These are phyloP conservation scores for Amesomyces nigricolor DNA, from an alignment of 2,329 filamentous ascomycete species.

Conservation along the genomic window DNA sequence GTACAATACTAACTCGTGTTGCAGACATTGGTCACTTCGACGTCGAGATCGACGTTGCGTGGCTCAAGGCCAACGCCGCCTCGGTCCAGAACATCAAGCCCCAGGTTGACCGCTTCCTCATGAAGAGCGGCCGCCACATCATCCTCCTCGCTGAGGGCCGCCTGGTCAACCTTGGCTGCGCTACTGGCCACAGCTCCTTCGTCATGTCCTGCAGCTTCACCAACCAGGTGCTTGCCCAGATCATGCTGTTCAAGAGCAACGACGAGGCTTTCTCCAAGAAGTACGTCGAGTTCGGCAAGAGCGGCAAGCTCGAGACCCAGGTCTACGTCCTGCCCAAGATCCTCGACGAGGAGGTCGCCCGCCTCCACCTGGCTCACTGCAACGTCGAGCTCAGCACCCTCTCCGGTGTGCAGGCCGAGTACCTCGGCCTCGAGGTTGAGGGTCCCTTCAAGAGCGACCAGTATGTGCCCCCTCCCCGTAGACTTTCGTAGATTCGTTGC, in stretches of 20 bases:
- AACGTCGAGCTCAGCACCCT: constrained; percentile 91
- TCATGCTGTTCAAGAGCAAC: constrained; percentile 91
- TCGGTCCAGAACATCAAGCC: constrained; percentile 99
- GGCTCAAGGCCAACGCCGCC: constrained; percentile 95
- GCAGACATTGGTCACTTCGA: constrained; percentile 98
- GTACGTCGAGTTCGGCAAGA: constrained; percentile 93
- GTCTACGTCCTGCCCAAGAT: constrained; percentile 99
- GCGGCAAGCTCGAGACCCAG: constrained; percentile 80
- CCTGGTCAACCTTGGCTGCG: constrained; percentile 98
- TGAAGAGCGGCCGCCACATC: constrained; percentile 92
- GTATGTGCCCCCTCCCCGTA: constrained; percentile 46
- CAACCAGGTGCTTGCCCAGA: constrained; percentile 99
- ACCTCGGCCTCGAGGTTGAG: constrained; percentile 78
- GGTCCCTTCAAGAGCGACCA: constrained; percentile 96
- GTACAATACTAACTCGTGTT: constrained; percentile 6
- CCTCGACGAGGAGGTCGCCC: constrained; percentile 96
- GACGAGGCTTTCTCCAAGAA: constrained; percentile 85
- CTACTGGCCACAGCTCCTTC: constrained; percentile 98
- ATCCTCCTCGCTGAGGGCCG: constrained; percentile 97
- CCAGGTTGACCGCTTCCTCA: constrained; percentile 96
- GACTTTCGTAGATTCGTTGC: constrained; percentile 15
- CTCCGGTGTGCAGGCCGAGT: constrained; percentile 82
- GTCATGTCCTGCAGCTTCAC: constrained; percentile 99
- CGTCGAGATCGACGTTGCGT: constrained; percentile 99
- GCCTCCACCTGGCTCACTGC: constrained; percentile 87